A percentile compares a stretch with the other conserved stretches of the same genome.
Conservation (phyloP, 1,139 yeast species). For the Candida tunisiensis region DNA sequence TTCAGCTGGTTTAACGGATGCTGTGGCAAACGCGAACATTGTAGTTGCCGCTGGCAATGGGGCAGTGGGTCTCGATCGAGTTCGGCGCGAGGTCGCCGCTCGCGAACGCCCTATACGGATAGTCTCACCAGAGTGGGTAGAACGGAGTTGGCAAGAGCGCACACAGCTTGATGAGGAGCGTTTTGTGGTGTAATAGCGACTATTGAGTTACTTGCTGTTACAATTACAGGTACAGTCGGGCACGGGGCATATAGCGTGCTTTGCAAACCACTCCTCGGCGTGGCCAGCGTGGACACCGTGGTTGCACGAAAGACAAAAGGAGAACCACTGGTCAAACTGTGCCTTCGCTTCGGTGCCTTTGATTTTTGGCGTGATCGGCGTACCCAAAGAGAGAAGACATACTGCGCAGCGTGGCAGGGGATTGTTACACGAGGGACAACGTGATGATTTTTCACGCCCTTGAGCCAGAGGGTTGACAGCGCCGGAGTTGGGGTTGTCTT, state of each 20-base stretch:
- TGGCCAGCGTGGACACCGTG: constrained; percentile 94
- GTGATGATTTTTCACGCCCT: no score
- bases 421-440: constrained; percentile 75
- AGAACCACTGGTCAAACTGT: constrained; percentile 39
- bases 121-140: constrained; percentile 12
- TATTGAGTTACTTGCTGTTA: constrained; percentile 16
- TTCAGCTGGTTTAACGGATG: constrained; percentile 3
- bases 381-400: constrained; percentile 69
- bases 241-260: constrained; percentile 80
- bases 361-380: constrained; percentile 32
- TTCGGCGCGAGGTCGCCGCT: constrained; percentile 2
- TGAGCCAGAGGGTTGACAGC: constrained; percentile 1
- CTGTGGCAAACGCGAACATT: constrained; percentile 1
- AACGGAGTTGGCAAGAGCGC: constrained; percentile 10
- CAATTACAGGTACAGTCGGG: constrained; percentile 85
- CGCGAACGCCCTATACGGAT: constrained; percentile 4
- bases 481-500: not conserved
- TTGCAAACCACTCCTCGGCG: constrained; percentile 89
- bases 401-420: constrained; percentile 88
- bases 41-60: constrained; percentile 7
- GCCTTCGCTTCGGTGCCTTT: constrained; percentile 8
- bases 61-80: constrained; percentile 2
- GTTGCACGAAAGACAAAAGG: constrained; percentile 78
- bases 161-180: constrained; percentile 10
- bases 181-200: no score